Percentiles rank a stretch among this genome's conserved stretches.
Conservation (phyloP, 2,329 filamentous ascomycete species). For the Botrytis hyacinthi region DNA sequence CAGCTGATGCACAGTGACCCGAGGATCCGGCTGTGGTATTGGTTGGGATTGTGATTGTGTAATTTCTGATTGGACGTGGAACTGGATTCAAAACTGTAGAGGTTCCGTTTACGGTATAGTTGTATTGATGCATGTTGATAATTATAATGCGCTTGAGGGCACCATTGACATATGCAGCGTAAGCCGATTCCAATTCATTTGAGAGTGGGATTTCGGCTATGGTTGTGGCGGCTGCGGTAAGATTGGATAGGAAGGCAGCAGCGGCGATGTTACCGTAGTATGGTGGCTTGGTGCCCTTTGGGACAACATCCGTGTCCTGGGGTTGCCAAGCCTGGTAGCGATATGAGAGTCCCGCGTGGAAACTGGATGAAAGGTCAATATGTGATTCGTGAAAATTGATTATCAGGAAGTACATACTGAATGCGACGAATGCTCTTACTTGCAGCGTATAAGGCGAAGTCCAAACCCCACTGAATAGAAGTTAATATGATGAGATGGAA, state of each 20-base stretch:
- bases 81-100: constrained; percentile 32
- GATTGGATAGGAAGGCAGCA: constrained; percentile 53
- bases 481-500: background rate
- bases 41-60: constrained; percentile 43
- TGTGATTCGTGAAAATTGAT: background rate
- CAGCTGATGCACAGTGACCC: constrained; percentile 21
- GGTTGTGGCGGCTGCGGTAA: constrained; percentile 40
- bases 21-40: constrained; percentile 9
- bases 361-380: constrained; percentile 33
- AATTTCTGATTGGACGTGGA: constrained; percentile 41
- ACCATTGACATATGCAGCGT: constrained; percentile 51
- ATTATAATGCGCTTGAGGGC: constrained; percentile 50
- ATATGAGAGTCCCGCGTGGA: constrained; percentile 65
- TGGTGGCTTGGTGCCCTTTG: constrained; percentile 58
- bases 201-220: constrained; percentile 49
- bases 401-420: constrained; percentile 38
- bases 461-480: constrained; percentile 50
- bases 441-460: constrained; percentile 60
- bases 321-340: constrained; percentile 63
- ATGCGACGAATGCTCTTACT: constrained; percentile 54
- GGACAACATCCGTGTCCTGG: constrained; percentile 48
- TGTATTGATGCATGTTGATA: constrained; percentile 59
- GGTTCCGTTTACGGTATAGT: constrained; percentile 51
- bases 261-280: constrained; percentile 63
- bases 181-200: constrained; percentile 47